A percentile compares a stretch with the other conserved stretches of the same genome.
phyloP scores from a whole-genome alignment of 2,329 filamentous ascomycete species.

The Botrytis byssoidea region DNA sequence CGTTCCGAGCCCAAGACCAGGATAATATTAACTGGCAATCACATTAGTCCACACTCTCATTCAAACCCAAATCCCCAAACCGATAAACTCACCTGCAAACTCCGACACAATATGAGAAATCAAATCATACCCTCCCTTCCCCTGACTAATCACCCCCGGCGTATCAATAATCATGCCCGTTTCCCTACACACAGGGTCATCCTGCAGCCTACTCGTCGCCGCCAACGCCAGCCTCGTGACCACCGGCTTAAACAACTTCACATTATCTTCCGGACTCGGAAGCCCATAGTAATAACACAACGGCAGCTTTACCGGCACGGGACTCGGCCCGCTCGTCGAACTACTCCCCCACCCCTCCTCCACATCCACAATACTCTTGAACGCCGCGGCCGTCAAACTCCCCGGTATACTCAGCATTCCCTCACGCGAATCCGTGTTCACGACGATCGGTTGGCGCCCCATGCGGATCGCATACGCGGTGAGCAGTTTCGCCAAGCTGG shows the following conservation, averaged over 20 bases:
- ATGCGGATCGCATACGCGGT: constrained; percentile 75
- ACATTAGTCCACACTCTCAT: background rate
- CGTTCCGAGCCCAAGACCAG: constrained; percentile 78
- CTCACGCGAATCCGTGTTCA: constrained; percentile 83
- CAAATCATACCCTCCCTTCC: constrained; percentile 68
- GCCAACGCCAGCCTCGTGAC: constrained; percentile 75
- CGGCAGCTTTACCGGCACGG: constrained; percentile 86
- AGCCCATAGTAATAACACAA: constrained; percentile 87
- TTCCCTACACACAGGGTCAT: constrained; percentile 68
- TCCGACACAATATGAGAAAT: constrained; percentile 76
- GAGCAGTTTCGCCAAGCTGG: constrained; percentile 72
- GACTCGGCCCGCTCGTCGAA: constrained; percentile 85
- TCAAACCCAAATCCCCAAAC: background rate
- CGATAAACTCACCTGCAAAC: constrained; percentile 51
- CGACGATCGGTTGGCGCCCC: constrained; percentile 72
- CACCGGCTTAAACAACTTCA: constrained; percentile 69
- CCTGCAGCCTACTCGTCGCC: constrained; percentile 72
- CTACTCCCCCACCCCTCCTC: constrained; percentile 87
- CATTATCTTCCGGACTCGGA: constrained; percentile 68
- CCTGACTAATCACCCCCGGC: constrained; percentile 65
- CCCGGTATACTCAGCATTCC: constrained; percentile 76
- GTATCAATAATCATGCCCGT: constrained; percentile 86
- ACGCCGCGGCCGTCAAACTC: constrained; percentile 80
- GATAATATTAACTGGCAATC: constrained; percentile 65
- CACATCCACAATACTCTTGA: constrained; percentile 83